A percentile compares a stretch with the other conserved stretches of the same genome.
phyloP scores from a whole-genome alignment of 345 rosid species.

The Arabis hirsuta region DNA sequence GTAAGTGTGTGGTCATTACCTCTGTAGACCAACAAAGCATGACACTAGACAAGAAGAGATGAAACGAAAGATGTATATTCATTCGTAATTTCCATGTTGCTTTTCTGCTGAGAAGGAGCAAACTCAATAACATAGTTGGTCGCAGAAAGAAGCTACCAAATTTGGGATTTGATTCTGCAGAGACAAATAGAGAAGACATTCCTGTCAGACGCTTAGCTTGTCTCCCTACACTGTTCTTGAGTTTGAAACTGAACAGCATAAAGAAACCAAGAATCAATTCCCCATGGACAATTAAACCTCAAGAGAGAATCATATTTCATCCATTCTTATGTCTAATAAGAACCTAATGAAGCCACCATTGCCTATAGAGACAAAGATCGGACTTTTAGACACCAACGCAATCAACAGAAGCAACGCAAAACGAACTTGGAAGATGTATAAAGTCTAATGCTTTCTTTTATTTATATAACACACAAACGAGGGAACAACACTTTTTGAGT shows the following conservation, averaged over 20 bases:
- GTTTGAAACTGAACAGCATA: slow-evolving; percentile 2
- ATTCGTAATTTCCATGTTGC: slow-evolving; percentile 9
- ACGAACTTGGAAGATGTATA: neutral
- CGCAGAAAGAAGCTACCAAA: neutral
- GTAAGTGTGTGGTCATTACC: too few species aligned
- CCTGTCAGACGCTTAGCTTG: neutral
- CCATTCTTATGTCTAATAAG: slow-evolving; percentile 2
- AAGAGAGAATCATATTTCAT: neutral
- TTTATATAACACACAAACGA: slow-evolving; percentile 27
- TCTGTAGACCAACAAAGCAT: slow-evolving; percentile 3
- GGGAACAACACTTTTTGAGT: neutral
- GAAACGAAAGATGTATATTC: neutral
- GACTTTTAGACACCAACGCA: too few species aligned
- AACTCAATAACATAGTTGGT: slow-evolving; percentile 12
- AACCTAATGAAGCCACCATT: slow-evolving; percentile 16
- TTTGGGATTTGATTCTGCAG: neutral
- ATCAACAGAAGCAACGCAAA: neutral
- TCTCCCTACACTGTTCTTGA: neutral
- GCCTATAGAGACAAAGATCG: slow-evolving; percentile 14
- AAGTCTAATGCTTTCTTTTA: slow-evolving; percentile 25
- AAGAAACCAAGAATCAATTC: too few species aligned
- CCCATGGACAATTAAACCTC: too few species aligned
- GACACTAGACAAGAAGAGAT: neutral
- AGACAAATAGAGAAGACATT: slow-evolving; percentile 7
- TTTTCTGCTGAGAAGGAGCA: slow-evolving; percentile 9